phyloP scores from a whole-genome alignment of 2,329 filamentous ascomycete genomes.

The Thermochaetoides dissita region DNA sequence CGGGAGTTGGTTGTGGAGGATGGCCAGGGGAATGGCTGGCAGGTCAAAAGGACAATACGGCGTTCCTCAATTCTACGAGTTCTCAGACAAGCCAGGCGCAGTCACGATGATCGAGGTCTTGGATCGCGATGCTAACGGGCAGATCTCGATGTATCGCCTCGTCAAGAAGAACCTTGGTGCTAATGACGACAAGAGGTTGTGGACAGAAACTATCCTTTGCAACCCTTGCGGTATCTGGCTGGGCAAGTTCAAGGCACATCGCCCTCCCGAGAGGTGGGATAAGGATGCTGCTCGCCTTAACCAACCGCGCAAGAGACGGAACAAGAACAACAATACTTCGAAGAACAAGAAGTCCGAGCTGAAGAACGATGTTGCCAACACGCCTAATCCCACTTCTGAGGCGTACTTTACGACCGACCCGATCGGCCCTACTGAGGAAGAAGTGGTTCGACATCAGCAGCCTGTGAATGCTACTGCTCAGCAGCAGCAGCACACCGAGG shows the following conservation, averaged over 20 bases:
- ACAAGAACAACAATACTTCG: conserved; percentile 23
- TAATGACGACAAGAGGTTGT: conserved; percentile 50
- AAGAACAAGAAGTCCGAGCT: conserved; percentile 34
- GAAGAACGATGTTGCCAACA: conserved; percentile 29
- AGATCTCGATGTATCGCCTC: conserved; percentile 54
- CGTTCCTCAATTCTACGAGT: conserved; percentile 53
- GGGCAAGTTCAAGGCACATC: conserved; percentile 71
- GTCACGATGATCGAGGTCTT: conserved; percentile 62
- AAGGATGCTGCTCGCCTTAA: conserved; percentile 41
- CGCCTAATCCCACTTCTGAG: conserved; percentile 36
- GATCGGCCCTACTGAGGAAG: conserved; percentile 23
- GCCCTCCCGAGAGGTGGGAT: conserved; percentile 73
- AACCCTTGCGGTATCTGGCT: conserved; percentile 94
- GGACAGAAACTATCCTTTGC: conserved; percentile 65
- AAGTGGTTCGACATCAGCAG: too few relatives aligned
- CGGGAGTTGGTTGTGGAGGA: too few relatives aligned
- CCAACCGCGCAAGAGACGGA: conserved; percentile 36
- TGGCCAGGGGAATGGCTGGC: too few relatives aligned
- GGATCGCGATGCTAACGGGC: conserved; percentile 47
- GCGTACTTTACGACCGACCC: conserved; percentile 41
- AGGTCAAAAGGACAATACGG: conserved; percentile 58
- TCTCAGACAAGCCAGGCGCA: conserved; percentile 57
- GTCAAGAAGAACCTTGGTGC: conserved; percentile 59
- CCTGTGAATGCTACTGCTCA: too few relatives aligned
- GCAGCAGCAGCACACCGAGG: too few relatives aligned